phyloP scores from a whole-genome alignment of 2,329 filamentous ascomycete genomes.

The Paracoccidioides brasiliensis region DNA sequence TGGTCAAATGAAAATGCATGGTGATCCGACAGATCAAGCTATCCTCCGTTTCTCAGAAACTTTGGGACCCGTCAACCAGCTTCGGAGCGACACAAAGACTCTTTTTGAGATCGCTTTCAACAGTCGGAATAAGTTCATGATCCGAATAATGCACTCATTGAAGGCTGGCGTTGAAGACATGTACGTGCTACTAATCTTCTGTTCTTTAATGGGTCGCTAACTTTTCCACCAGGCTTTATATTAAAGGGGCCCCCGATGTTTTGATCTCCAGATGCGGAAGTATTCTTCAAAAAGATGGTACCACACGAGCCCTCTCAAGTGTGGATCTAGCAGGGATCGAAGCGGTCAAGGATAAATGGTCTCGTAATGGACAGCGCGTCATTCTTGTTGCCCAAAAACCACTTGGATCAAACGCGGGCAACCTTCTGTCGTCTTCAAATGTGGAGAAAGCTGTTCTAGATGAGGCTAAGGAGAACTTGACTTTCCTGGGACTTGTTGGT shows the following conservation, averaged over 20 bases:
- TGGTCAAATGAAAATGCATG: conserved; percentile 51
- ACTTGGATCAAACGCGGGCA: conserved; percentile 39
- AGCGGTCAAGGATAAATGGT: conserved; percentile 53
- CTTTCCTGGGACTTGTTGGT: conserved; percentile 44
- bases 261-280: conserved; percentile 50
- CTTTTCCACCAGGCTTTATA: conserved; percentile 37
- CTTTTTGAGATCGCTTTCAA: conserved; percentile 62
- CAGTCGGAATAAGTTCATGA: conserved; percentile 75
- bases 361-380: conserved; percentile 53
- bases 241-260: conserved; percentile 68
- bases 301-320: conserved; percentile 37
- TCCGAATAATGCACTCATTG: conserved; percentile 42
- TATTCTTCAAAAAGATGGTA: conserved; percentile 45
- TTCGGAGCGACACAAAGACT: conserved; percentile 51
- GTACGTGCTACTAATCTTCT: conserved; percentile 15
- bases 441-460: conserved; percentile 46
- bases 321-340: conserved; percentile 38
- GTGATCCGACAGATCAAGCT: conserved; percentile 65
- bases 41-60: conserved; percentile 58
- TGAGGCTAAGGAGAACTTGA: conserved; percentile 38
- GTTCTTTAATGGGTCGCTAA: neutral
- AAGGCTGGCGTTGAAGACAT: conserved; percentile 22
- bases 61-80: conserved; percentile 46
- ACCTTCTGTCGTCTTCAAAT: conserved; percentile 31
- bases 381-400: conserved; percentile 53